phyloP scores from a whole-genome alignment of 2,329 filamentous ascomycete species.

The Epichloe gansuensis region DNA sequence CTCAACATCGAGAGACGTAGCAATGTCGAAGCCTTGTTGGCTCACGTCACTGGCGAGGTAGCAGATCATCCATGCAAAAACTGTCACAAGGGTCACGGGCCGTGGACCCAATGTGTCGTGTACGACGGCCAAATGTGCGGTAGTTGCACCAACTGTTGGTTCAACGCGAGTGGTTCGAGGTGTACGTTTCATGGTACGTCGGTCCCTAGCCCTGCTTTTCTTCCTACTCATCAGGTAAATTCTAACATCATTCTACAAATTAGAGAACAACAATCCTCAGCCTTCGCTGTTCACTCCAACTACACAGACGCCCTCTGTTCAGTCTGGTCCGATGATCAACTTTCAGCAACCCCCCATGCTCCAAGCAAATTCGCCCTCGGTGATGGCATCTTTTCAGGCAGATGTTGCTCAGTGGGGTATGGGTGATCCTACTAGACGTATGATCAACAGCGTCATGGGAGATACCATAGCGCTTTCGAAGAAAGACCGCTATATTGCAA shows the following conservation, averaged over 20 bases:
- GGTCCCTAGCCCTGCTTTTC: neutral
- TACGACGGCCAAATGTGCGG: constrained; percentile 48
- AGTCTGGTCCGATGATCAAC: constrained; percentile 9
- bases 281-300: constrained; percentile 11
- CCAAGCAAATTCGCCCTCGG: neutral
- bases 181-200: constrained; percentile 47
- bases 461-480: constrained; percentile 31
- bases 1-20: constrained; percentile 45
- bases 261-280: constrained; percentile 33
- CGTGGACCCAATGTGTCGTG: constrained; percentile 46
- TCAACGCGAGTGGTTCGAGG: constrained; percentile 45
- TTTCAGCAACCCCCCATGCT: constrained; percentile 8
- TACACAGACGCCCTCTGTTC: neutral
- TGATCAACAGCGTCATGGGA: constrained; percentile 28
- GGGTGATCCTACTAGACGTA: constrained; percentile 10
- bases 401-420: constrained; percentile 24
- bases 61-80: constrained; percentile 42
- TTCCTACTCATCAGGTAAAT: neutral
- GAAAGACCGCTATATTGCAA: constrained; percentile 32
- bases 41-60: constrained; percentile 40
- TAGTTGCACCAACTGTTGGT: constrained; percentile 51
- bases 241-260: neutral
- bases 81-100: constrained; percentile 46
- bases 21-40: constrained; percentile 47
- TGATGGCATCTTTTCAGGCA: constrained; percentile 1